Evolutionary conservation across 1,139 yeast genomes (phyloP), one percentile per base, ranked within the genome.

Genomic region (Tardiomyces depauwii): DNA sequence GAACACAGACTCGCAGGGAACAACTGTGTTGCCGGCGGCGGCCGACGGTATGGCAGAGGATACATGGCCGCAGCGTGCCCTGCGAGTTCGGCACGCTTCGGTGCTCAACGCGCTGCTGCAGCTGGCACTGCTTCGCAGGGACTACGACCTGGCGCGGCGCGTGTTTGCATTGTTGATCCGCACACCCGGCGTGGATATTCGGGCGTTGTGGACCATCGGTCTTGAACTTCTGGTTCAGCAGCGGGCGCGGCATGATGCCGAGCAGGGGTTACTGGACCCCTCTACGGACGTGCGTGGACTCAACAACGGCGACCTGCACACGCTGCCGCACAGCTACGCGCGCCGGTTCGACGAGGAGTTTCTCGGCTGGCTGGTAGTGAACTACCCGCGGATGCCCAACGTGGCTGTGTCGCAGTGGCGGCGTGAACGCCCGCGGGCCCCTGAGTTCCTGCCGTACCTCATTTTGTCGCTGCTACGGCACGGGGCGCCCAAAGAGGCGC

Each of bases 141-240:
- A 72, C 42, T 72, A 74, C 71, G 52, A 56, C 10, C 36, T 65
- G 30, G 75, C 76, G 0, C 70, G 70, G 47, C 65, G 69, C 46
- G 58, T 70, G 1, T 71, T 71, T 49, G 64, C 76, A 40, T 42
- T 68, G 6, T 49, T 73, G 14, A 56, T 73, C 1, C 57, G 76
- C 41, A 54, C 68, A 9, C 71, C 71, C 1, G 54, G 56, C n/a
- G 66, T 70, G 3, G 76, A 73, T 54, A 53, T 73, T 2, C 57
- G 76, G 42, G 55, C 65, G 2, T 53, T 74, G 9, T 74, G 78
- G 78, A 72, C 77, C 1, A 49, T 73, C 16, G 78, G 75, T 2
- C 57, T 73, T 10, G 70, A 66, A 44, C 54, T 65, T 39, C 50
- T 65, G 21, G 50, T 58, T n/a, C 54, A 59, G 57, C 47, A 56